Evolutionary conservation across 352 stramenopile species (phyloP).

Genomic region (Globisporangium echinulatum): DNA sequence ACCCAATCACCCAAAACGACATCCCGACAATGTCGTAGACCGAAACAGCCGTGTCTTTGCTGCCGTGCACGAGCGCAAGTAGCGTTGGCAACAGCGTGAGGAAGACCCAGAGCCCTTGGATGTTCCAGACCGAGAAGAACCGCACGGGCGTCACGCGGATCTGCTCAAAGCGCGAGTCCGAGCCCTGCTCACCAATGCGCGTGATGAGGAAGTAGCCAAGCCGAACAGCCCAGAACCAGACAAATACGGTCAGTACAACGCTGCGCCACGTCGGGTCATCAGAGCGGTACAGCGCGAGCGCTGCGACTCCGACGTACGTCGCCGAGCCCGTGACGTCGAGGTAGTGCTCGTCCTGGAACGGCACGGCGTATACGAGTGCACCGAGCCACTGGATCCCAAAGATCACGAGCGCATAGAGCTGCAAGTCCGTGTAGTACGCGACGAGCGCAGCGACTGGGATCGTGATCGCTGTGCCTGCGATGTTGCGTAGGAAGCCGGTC

Average conservation of each 20-base stretch:
- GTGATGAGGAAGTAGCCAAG: constrained; percentile 69
- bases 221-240: constrained; percentile 58
- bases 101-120: constrained; percentile 77
- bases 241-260: constrained; percentile 48
- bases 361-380: constrained; percentile 47
- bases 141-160: constrained; percentile 53
- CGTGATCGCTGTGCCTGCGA: constrained; percentile 30
- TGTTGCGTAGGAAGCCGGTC: constrained; percentile 35
- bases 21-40: not conserved
- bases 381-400: constrained; percentile 58
- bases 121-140: constrained; percentile 72
- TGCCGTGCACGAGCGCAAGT: constrained; percentile 32
- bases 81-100: constrained; percentile 61
- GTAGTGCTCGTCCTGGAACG: constrained; percentile 61
- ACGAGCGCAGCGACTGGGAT: constrained; percentile 32
- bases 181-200: constrained; percentile 51
- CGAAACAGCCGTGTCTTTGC: constrained; percentile 17
- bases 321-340: constrained; percentile 69
- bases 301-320: constrained; percentile 50
- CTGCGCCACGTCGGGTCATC: constrained; percentile 37
- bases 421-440: constrained; percentile 27
- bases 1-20: constrained; percentile 34
- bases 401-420: constrained; percentile 38
- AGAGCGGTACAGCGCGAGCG: constrained; percentile 26
- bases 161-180: constrained; percentile 63